Conservation (phyloP, 2,329 filamentous ascomycete genomes). For the Phialophora macrospora region DNA sequence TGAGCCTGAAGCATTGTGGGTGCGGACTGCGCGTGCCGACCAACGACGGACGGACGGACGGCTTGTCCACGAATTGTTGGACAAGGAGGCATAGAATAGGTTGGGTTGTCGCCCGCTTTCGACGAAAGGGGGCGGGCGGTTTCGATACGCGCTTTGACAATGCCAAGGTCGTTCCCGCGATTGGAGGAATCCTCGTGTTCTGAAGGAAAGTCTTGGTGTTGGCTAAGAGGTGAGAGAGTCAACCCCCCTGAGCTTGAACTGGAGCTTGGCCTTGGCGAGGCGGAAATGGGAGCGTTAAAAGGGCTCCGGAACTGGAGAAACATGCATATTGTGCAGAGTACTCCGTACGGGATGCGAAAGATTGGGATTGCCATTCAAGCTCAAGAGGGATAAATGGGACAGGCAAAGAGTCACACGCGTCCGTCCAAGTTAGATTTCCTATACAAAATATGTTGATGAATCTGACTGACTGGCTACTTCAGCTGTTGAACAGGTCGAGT, state of each 20-base stretch:
- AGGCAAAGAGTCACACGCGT: background rate
- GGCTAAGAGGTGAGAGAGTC: background rate
- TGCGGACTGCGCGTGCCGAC: too few species aligned
- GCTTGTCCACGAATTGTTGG: background rate
- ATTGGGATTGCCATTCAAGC: too few species aligned
- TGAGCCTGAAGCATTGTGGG: too few species aligned
- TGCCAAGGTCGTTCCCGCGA: background rate
- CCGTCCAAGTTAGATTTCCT: slow-evolving; percentile 7
- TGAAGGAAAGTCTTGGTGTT: background rate
- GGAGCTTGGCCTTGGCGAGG: background rate
- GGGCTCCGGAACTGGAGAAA: background rate
- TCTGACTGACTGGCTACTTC: background rate
- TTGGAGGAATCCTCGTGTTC: background rate
- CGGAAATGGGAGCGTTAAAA: background rate
- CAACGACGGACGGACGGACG: too few species aligned
- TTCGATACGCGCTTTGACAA: background rate
- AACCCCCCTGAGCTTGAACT: background rate
- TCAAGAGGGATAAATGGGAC: too few species aligned
- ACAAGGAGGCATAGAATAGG: background rate
- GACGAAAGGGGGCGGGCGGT: background rate
- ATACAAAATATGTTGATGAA: slow-evolving; percentile 3
- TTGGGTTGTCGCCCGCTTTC: background rate
- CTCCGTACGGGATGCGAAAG: background rate
- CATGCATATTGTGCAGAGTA: background rate
- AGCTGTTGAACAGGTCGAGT: background rate